Percentiles rank a stretch among this genome's conserved stretches.
Conservation (phyloP, 805 yeast species). For the Metschnikowia gruessii region DNA sequence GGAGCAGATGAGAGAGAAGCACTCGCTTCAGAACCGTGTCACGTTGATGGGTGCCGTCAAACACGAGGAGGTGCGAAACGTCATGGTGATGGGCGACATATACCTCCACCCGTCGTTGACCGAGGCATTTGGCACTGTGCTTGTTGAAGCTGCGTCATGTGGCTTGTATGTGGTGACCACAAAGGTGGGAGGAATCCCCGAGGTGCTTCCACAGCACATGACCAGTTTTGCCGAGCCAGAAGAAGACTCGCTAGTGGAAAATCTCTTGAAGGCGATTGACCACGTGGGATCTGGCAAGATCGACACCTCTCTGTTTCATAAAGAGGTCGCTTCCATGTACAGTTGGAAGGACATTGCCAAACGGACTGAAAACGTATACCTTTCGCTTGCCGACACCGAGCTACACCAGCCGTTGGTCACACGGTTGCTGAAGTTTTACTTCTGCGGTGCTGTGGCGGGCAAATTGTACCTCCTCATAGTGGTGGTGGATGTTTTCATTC, state of each 20-base stretch:
- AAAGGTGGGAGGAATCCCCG: conserved; percentile 96
- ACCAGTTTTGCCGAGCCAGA: conserved; percentile 88
- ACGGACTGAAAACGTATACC: conserved; percentile 81
- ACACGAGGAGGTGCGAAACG: conserved; percentile 90
- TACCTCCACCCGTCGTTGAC: conserved; percentile 91
- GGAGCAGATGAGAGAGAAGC: conserved; percentile 90
- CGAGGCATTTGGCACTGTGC: conserved; percentile 96
- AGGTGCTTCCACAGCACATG: conserved; percentile 90
- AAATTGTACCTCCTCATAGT: conserved; percentile 75
- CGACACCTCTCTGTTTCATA: conserved; percentile 75
- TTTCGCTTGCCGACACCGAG: conserved; percentile 40
- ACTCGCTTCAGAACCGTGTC: conserved; percentile 83
- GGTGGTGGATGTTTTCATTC: conserved; percentile 72
- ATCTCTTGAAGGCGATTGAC: conserved; percentile 68
- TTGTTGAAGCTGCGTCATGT: conserved; percentile 97
- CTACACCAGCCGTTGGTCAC: conserved; percentile 53
- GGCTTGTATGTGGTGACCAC: conserved; percentile 93
- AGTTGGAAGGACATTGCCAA: conserved; percentile 88
- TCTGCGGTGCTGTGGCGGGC: conserved; percentile 83
- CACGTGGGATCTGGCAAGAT: conserved; percentile 54
- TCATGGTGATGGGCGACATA: conserved; percentile 91
- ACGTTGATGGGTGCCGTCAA: conserved; percentile 80
- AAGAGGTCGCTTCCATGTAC: conserved; percentile 75
- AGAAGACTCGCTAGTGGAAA: conserved; percentile 73
- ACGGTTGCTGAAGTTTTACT: conserved; percentile 62